phyloP scores from a whole-genome alignment of 495 filamentous ascomycete species.

The Aspergillus ostianus region DNA sequence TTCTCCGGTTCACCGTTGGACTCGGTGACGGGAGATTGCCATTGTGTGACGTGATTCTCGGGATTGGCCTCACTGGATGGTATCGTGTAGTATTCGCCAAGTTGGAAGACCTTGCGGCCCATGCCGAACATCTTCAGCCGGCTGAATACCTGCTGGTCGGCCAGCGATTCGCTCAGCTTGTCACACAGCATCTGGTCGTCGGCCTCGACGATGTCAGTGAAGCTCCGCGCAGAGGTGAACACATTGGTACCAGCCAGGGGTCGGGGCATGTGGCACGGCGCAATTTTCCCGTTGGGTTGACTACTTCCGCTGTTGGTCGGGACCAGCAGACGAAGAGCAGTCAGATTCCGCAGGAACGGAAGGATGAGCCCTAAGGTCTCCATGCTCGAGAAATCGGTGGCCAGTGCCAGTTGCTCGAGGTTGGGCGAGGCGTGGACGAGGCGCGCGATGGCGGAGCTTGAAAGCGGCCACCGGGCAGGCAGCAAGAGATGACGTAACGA shows the following conservation, averaged over 20 bases:
- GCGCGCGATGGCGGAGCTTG: constrained; percentile 44
- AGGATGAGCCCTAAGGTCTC: constrained; percentile 43
- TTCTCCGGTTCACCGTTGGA: constrained; percentile 6
- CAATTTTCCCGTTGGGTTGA: not conserved
- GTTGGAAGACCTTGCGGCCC: constrained; percentile 40
- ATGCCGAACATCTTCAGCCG: constrained; percentile 39
- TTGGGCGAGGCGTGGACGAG: constrained; percentile 56
- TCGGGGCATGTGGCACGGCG: not conserved
- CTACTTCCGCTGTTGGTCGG: constrained; percentile 23
- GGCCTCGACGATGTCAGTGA: constrained; percentile 37
- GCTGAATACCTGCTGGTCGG: constrained; percentile 34
- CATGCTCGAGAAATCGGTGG: constrained; percentile 43
- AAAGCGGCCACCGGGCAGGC: constrained; percentile 55
- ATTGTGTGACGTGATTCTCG: constrained; percentile 15
- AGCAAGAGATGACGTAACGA: constrained; percentile 57
- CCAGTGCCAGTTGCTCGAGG: constrained; percentile 56
- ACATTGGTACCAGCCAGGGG: constrained; percentile 9
- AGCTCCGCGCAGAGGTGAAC: constrained; percentile 20
- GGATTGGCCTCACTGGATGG: constrained; percentile 5
- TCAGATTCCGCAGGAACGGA: constrained; percentile 49
- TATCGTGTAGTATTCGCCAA: constrained; percentile 38
- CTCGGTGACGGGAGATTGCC: constrained; percentile 14
- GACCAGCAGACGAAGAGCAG: constrained; percentile 43
- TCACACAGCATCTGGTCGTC: constrained; percentile 36
- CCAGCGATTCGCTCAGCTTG: constrained; percentile 33